A percentile compares a stretch with the other conserved stretches of the same genome.
These are phyloP conservation scores for Chenopodium suecicum DNA, from an alignment of 148 eudicot genomes.

Conservation along the genomic window DNA sequence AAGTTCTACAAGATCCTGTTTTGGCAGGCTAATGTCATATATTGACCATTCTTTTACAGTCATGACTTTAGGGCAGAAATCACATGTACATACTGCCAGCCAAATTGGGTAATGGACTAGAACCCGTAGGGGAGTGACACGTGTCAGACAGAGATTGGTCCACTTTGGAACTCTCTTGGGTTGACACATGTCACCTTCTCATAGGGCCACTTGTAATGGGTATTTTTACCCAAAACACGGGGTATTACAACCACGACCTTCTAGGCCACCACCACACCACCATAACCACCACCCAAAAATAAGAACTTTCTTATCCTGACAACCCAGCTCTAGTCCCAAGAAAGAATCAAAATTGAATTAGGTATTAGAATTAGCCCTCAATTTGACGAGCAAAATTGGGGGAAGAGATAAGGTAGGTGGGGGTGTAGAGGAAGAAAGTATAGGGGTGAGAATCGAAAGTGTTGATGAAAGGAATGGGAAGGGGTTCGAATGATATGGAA, in stretches of 20 bases:
- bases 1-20: neutral
- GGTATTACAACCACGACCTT: neutral
- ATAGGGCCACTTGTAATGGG: no score
- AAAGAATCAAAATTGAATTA: neutral
- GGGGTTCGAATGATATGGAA: conserved; percentile 49
- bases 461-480: conserved; percentile 65
- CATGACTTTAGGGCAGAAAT: neutral
- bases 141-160: no score
- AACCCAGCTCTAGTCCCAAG: neutral
- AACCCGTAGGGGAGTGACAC: neutral
- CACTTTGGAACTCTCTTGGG: no score
- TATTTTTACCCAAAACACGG: no score
- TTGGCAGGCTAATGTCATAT: neutral
- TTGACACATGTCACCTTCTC: no score
- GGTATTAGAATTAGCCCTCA: conserved; percentile 40
- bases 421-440: conserved; percentile 18
- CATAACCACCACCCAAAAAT: no score
- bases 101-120: neutral
- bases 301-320: no score
- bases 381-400: conserved; percentile 35
- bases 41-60: neutral
- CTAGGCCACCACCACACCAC: conserved; percentile 32
- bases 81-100: neutral
- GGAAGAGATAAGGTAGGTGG: conserved; percentile 43
- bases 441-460: conserved; percentile 53